Percentiles rank a stretch among this genome's conserved stretches.
phyloP scores from a whole-genome alignment of 2,329 filamentous ascomycete genomes.

The Delphinella strobiligena region DNA sequence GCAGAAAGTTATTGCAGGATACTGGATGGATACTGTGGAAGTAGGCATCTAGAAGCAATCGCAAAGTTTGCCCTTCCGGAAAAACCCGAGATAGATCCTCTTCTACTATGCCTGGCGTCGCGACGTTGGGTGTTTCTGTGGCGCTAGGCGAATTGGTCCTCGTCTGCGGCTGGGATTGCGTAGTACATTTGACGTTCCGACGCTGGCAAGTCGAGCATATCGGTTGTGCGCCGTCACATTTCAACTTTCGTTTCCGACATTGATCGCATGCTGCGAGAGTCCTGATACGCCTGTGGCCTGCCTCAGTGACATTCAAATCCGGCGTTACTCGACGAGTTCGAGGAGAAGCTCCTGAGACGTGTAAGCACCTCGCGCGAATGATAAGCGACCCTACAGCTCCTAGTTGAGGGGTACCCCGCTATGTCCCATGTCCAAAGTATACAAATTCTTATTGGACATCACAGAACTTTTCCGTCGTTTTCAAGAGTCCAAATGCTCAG shows the following conservation, averaged over 20 bases:
- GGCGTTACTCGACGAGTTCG: background rate
- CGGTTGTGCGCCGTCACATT: background rate
- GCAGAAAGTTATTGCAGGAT: background rate
- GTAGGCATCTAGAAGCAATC: background rate
- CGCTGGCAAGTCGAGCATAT: background rate
- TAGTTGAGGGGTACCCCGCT: too few relatives aligned
- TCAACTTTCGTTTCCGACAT: background rate
- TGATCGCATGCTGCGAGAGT: background rate
- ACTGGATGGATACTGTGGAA: background rate
- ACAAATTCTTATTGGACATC: too few relatives aligned
- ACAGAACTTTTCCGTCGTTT: too few relatives aligned
- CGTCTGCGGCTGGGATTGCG: background rate
- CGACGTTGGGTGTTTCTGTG: too few relatives aligned
- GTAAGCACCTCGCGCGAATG: too few relatives aligned
- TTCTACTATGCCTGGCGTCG: background rate
- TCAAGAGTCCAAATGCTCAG: too few relatives aligned
- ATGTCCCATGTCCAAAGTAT: too few relatives aligned
- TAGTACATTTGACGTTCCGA: background rate
- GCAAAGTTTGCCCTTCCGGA: background rate
- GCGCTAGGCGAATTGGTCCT: background rate
- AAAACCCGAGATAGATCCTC: background rate
- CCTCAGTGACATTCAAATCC: background rate
- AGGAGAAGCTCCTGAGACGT: background rate
- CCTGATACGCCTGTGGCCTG: background rate
- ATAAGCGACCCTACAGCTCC: too few relatives aligned